Conservation (phyloP, 2,329 filamentous ascomycete species). For the Pseudocercospora musae region DNA sequence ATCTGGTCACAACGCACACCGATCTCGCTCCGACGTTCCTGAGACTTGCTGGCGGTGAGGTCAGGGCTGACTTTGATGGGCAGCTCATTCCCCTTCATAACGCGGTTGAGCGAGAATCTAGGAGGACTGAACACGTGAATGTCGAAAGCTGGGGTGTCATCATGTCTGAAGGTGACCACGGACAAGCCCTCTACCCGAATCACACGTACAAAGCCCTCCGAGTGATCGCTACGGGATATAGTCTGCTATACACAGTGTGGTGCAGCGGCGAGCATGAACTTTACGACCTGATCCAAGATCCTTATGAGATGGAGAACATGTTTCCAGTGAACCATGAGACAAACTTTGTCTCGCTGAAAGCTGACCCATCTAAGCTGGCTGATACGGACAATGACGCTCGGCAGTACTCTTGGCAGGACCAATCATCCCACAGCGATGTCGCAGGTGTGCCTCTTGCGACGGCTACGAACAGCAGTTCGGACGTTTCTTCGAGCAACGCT, state of each 20-base stretch:
- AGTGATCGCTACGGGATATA: slow-evolving; percentile 44
- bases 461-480: background rate
- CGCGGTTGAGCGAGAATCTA: background rate
- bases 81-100: slow-evolving; percentile 33
- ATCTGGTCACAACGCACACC: slow-evolving; percentile 39
- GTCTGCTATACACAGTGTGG: slow-evolving; percentile 66
- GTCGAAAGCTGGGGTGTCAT: slow-evolving; percentile 43
- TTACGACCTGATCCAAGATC: slow-evolving; percentile 49
- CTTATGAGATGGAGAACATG: slow-evolving; percentile 27
- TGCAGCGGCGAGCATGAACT: slow-evolving; percentile 66
- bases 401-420: background rate
- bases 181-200: slow-evolving; percentile 27
- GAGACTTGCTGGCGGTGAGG: slow-evolving; percentile 31
- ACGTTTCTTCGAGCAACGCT: background rate
- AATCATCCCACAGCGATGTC: background rate
- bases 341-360: background rate
- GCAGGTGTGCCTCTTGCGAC: background rate
- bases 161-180: slow-evolving; percentile 34
- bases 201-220: slow-evolving; percentile 35
- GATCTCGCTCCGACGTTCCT: slow-evolving; percentile 42
- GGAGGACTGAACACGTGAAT: slow-evolving; percentile 37
- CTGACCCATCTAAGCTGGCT: background rate
- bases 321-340: background rate
- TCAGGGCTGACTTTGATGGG: slow-evolving; percentile 37
- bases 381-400: background rate